A percentile compares a stretch with the other conserved stretches of the same genome.
These are phyloP conservation scores for Buxus sempervirens DNA, from an alignment of 164 flowering plant genomes.

Conservation along the genomic window DNA sequence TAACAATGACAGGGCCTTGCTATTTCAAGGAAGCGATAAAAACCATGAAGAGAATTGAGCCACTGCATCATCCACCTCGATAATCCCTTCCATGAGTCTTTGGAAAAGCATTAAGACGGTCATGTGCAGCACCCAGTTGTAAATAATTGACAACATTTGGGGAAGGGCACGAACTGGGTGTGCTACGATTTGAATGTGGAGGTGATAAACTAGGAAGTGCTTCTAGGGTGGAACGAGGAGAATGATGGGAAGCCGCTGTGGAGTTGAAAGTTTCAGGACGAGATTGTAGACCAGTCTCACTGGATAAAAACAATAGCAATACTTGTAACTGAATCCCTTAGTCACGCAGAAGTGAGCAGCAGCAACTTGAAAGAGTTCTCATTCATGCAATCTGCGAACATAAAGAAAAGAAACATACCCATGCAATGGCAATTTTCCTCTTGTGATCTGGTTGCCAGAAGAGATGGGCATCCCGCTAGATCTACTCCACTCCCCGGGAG, in stretches of 20 bases:
- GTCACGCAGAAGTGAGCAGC: conserved; percentile 10
- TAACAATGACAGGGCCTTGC: too few species aligned
- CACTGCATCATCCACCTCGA: neutral
- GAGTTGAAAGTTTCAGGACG: conserved; percentile 35
- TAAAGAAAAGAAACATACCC: conserved; percentile 11
- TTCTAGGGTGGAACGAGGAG: conserved; percentile 51
- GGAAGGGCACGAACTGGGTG: conserved; percentile 12
- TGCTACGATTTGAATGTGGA: conserved; percentile 18
- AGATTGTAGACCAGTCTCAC: conserved; percentile 39
- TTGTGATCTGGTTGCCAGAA: conserved; percentile 10
- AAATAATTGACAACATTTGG: conserved; percentile 9
- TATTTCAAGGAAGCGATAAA: neutral
- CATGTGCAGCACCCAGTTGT: conserved; percentile 9
- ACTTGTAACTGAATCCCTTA: conserved; percentile 27
- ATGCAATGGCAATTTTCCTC: conserved; percentile 14
- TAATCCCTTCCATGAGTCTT: neutral
- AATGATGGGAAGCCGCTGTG: conserved; percentile 28
- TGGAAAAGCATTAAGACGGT: conserved; percentile 1
- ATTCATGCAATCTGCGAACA: neutral
- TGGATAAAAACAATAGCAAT: conserved; percentile 37
- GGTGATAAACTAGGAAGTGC: conserved; percentile 37
- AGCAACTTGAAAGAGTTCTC: neutral
- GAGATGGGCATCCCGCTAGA: conserved; percentile 9
- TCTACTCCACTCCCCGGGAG: conserved; percentile 19
- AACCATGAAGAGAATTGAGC: conserved; percentile 1